Percentiles rank a stretch among this genome's conserved stretches.
These are phyloP conservation scores for Cyclotella distinguenda DNA, from an alignment of 108 stramenopile genomes.

Conservation along the genomic window DNA sequence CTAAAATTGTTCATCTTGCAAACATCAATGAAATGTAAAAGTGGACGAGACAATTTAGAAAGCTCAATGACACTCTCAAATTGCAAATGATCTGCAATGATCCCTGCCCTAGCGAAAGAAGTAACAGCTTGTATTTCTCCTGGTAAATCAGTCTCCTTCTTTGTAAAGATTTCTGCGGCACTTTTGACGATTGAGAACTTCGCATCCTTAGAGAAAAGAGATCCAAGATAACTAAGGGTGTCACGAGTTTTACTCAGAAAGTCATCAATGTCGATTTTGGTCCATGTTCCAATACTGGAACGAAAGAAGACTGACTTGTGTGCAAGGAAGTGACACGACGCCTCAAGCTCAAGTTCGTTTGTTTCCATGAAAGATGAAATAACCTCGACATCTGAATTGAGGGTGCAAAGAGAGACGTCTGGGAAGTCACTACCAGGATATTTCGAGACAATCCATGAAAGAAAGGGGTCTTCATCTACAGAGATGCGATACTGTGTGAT, in stretches of 20 bases:
- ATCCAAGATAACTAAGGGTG: slow-evolving; percentile 5
- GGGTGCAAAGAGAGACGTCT: background rate
- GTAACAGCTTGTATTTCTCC: slow-evolving; percentile 2
- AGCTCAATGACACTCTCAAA: too few species aligned
- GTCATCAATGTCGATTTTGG: slow-evolving; percentile 9
- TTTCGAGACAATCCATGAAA: slow-evolving; percentile 6
- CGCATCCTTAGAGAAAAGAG: slow-evolving; percentile 17
- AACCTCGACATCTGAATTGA: background rate
- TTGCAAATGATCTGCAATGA: background rate
- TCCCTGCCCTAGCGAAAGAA: too few species aligned
- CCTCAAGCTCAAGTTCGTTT: slow-evolving; percentile 7
- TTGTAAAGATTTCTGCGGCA: slow-evolving; percentile 3
- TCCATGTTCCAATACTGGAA: slow-evolving; percentile 6
- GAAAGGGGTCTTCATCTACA: background rate
- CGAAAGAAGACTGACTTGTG: slow-evolving; percentile 17
- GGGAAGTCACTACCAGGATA: background rate
- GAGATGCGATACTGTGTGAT: slow-evolving; percentile 13
- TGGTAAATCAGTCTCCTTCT: background rate
- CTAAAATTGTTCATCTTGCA: slow-evolving; percentile 15
- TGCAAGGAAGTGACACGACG: slow-evolving; percentile 6
- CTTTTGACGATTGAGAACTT: background rate
- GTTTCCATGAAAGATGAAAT: background rate
- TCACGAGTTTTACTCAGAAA: slow-evolving; percentile 1
- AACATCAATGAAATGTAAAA: too few species aligned
- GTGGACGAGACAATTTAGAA: too few species aligned